These are phyloP conservation scores for Xylariaceae sp. DNA, from an alignment of 2,329 filamentous ascomycete genomes.

Conservation along the genomic window DNA sequence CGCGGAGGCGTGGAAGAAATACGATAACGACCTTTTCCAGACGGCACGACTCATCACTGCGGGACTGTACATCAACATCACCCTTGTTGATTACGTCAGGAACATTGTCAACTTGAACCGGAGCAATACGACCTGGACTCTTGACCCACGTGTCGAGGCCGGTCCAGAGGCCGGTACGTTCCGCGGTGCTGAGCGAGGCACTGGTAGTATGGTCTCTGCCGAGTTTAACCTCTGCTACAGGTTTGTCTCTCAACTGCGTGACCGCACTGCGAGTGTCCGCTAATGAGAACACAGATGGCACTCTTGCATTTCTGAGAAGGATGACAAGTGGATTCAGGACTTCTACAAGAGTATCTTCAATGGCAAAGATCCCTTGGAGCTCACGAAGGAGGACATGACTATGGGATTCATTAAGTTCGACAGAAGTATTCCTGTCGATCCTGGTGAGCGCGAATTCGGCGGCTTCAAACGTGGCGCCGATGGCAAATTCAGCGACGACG, in stretches of 20 bases:
- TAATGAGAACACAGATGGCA: constrained; percentile 52
- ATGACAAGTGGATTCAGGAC: constrained; percentile 77
- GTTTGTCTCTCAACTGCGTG: constrained; percentile 34
- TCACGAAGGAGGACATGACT: constrained; percentile 61
- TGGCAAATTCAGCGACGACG: constrained; percentile 72
- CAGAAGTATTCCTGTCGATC: constrained; percentile 59
- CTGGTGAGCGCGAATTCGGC: constrained; percentile 65
- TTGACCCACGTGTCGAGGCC: constrained; percentile 73
- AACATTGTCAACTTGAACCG: constrained; percentile 73
- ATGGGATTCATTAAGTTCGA: constrained; percentile 63
- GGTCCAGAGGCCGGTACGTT: constrained; percentile 53
- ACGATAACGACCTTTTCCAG: constrained; percentile 77
- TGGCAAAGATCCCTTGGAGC: constrained; percentile 53
- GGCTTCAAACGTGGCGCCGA: constrained; percentile 62
- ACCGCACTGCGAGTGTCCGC: background rate
- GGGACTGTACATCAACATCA: constrained; percentile 77
- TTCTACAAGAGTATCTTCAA: constrained; percentile 61
- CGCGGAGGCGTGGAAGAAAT: constrained; percentile 59
- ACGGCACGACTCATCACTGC: constrained; percentile 72
- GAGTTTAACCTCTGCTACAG: constrained; percentile 89
- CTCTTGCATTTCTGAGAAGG: constrained; percentile 69
- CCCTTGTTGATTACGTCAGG: constrained; percentile 72
- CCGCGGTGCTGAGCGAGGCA: constrained; percentile 63
- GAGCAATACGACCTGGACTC: constrained; percentile 73
- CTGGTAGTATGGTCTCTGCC: constrained; percentile 79